Evolutionary conservation across 1,139 yeast species (phyloP).

Genomic region (Saccharomyces hybrid): DNA sequence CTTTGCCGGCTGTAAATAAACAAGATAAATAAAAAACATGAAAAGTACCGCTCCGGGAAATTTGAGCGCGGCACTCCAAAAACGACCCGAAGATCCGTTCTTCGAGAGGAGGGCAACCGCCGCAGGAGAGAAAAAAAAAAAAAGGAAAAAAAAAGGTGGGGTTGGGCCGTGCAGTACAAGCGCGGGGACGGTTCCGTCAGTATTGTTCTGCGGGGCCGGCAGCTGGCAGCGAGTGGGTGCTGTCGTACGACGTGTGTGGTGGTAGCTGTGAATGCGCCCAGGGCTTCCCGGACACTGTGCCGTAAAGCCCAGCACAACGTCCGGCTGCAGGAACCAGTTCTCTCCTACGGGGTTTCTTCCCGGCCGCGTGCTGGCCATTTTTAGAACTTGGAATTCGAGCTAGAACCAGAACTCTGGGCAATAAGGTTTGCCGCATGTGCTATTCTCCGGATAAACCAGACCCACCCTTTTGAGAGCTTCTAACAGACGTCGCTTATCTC

Average conservation of each 20-base stretch:
- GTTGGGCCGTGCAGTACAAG: not conserved
- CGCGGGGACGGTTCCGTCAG: not conserved
- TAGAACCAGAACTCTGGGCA: not conserved
- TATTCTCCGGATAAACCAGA: not conserved
- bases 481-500: not conserved
- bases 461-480: not conserved
- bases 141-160: not conserved
- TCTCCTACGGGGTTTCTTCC: not conserved
- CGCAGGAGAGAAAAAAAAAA: not conserved
- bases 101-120: not conserved
- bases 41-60: not conserved
- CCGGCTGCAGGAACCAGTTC: not conserved
- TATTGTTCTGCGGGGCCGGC: not conserved
- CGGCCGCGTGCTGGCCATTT: not conserved
- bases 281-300: not conserved
- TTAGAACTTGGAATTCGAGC: not conserved
- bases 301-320: not conserved
- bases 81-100: not conserved
- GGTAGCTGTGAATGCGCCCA: not conserved
- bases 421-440: not conserved
- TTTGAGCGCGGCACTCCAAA: not conserved
- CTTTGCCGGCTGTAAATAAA: not conserved
- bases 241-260: not conserved
- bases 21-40: not conserved
- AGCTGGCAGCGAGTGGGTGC: not conserved